Conservation (phyloP, 2,329 filamentous ascomycete genomes). For the Zarea fungicola region DNA sequence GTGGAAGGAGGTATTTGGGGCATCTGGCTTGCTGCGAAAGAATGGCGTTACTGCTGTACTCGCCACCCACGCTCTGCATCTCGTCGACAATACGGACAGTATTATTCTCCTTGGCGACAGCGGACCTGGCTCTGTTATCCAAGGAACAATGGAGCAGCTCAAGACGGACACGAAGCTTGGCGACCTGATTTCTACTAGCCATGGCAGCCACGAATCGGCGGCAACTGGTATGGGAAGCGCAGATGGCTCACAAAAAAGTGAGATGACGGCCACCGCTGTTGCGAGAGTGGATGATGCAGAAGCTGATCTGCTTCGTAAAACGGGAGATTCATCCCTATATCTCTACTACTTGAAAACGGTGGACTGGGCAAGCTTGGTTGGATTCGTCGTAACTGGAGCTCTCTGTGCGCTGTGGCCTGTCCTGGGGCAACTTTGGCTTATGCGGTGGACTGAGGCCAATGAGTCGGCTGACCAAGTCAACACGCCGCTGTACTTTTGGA, state of each 20-base stretch:
- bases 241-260: not conserved
- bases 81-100: slow-evolving; percentile 19
- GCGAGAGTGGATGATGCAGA: slow-evolving; percentile 10
- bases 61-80: slow-evolving; percentile 21
- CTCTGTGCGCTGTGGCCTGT: not conserved
- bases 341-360: slow-evolving; percentile 15
- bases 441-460: slow-evolving; percentile 21
- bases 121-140: not conserved
- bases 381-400: not conserved
- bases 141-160: not conserved
- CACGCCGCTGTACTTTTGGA: slow-evolving; percentile 18
- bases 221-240: not conserved
- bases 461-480: slow-evolving; percentile 14
- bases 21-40: slow-evolving; percentile 23
- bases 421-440: slow-evolving; percentile 18
- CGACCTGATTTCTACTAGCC: not conserved
- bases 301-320: slow-evolving; percentile 5
- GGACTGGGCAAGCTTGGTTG: not conserved
- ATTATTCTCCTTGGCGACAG: not conserved
- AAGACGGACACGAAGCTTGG: not conserved
- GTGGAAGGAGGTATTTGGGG: slow-evolving; percentile 29
- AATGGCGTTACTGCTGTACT: slow-evolving; percentile 22
- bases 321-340: slow-evolving; percentile 16
- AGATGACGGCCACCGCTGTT: slow-evolving; percentile 8
- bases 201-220: not conserved